Evolutionary conservation across 73 alveolate genomes (phyloP), one percentile per base, ranked within the genome.

Genomic region (Blepharisma japonicum): DNA sequence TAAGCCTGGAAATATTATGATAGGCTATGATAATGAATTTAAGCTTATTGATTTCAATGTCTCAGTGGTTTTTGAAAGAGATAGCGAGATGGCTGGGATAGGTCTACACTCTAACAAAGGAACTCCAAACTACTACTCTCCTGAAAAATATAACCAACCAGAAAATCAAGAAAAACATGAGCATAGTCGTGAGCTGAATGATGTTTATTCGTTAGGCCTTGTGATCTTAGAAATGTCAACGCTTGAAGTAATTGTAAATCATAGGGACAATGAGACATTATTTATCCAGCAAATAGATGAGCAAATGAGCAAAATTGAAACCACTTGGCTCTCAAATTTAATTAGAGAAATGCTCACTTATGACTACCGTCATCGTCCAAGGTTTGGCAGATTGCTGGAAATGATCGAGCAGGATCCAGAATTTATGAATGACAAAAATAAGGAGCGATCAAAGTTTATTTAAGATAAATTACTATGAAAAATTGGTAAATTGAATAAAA

Each of bases 1-100:
- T 39, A 61, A 61, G 23, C 74, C 74, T 20, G 47, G 5, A 61
- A 61, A 61, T 25, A 61, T 61, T 61, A 14, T 61, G 49, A 61
- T 61, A 8, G 23, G 47, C 23, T 25, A n/a, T 20, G 23, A 61
- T 14, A n/a, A 20, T 25, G 18, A 20, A 25, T 39, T 39, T 14
- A 61, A 61, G 23, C 14, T 61, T 9, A 61, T 61, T 20, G 74
- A 61, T 25, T 61, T 61, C 23, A 61, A 61, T 25, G 48, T 61
- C 18, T 61, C 74, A 20, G 42, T 32, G 42, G 42, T 32, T 32
- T 32, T 3, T 32, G 42, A 32, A 32, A 32, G 42, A 32, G 3
- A 32, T 32, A 32, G 42, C 3, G 42, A 32, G 42, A 32, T 32
- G 42, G 42, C 42, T 32, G 42, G 42, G 42, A 32, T 32, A 32